Evolutionary conservation across 2,329 filamentous ascomycete species (phyloP), one percentile per base, ranked within the genome.

Genomic region (Byssochlamys sp.): DNA sequence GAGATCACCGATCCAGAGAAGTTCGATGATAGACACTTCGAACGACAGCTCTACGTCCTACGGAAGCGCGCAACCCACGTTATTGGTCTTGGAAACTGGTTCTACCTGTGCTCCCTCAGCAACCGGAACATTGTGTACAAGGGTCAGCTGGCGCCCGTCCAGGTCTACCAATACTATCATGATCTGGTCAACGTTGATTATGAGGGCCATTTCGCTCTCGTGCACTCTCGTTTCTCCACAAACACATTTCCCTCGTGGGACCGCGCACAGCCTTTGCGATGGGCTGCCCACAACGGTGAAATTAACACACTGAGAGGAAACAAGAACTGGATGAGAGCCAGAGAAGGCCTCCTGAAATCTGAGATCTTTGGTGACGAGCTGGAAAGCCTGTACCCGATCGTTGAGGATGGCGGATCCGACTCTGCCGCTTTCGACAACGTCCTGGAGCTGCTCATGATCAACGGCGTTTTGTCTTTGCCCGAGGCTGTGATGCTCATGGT

Each of bases 71-170:
- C 91, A 56, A 96, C 91, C 53, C 91, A 96, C 79, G 88, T 90
- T 68, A 94, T 96, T 71, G 91, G 92, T 59, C 83, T 96, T 57
- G 90, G 95, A 76, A 96, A 96, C 76, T 97, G 92, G 92, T 97
- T 97, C 81, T 97, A 97, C 75, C 81, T 97, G 59, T 97, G 92
- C 82, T 96, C 91, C 54, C 79, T 97, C 65, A 94, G 87, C 75
- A 96, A 96, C 85, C 91, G 91, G 78, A 97, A 97, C 79, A 97
- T 97, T 77, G 90, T 97, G 60, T 97, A 97, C 83, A 97, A 97
- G 82, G 92, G 92, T 62, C 94, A 97, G 74, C 81, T 97, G 64
- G 88, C 92, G 51, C 92, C 92, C 26, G 85, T 92, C 29, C 92
- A 97, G 79, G 92, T 97, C 55, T 97, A 97, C 78, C 88, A 95